phyloP scores from a whole-genome alignment of 441 rosid genomes.

The Cnidoscolus chayamansa region DNA sequence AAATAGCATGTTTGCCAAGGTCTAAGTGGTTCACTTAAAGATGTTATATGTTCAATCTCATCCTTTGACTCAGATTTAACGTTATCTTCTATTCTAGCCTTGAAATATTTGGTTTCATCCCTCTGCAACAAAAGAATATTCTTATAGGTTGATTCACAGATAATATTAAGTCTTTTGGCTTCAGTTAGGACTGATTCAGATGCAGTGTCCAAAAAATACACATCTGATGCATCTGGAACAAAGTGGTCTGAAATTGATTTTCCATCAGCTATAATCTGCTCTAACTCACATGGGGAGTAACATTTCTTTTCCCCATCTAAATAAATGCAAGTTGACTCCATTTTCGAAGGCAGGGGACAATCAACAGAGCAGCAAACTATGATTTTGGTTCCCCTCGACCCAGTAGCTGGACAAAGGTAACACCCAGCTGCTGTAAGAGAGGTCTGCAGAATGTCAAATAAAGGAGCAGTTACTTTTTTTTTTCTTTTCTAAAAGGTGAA shows the following conservation, averaged over 20 bases:
- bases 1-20: conserved; percentile 55
- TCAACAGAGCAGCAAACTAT: conserved; percentile 75
- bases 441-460: conserved; percentile 45
- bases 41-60: conserved; percentile 28
- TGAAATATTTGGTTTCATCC: conserved; percentile 63
- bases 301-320: conserved; percentile 31
- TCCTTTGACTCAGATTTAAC: conserved; percentile 26
- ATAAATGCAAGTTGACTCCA: conserved; percentile 34
- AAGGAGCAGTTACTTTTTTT: background rate
- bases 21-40: conserved; percentile 34
- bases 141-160: conserved; percentile 61
- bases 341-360: conserved; percentile 53
- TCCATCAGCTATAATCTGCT: conserved; percentile 47
- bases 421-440: conserved; percentile 95
- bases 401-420: conserved; percentile 83
- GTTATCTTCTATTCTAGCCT: conserved; percentile 40
- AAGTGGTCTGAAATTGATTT: conserved; percentile 34
- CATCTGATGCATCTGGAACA: conserved; percentile 40
- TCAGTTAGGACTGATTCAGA: conserved; percentile 58
- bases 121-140: conserved; percentile 46
- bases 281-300: conserved; percentile 28
- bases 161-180: conserved; percentile 57
- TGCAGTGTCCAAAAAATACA: conserved; percentile 42
- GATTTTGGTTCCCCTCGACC: conserved; percentile 74
- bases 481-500: background rate